Conservation (phyloP, 176 grass and related monocot species). For the Zea mays region DNA sequence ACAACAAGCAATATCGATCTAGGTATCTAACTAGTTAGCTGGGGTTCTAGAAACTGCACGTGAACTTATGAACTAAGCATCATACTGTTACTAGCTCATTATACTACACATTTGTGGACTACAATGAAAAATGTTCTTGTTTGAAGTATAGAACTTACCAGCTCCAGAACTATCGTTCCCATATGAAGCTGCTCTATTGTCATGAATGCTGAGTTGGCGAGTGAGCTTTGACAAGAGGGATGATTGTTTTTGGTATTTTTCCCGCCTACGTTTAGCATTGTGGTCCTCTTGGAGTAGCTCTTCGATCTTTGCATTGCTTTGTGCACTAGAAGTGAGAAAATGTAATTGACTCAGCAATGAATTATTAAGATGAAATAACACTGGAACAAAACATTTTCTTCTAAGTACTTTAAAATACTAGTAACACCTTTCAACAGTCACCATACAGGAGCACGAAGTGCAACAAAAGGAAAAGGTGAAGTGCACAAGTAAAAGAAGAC, state of each 20-base stretch:
- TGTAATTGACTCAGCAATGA: constrained; percentile 23
- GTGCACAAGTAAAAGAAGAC: constrained; percentile 28
- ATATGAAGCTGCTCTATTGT: constrained; percentile 76
- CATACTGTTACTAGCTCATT: neutral
- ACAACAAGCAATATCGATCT: neutral
- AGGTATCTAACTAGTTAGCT: neutral
- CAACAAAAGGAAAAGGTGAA: neutral
- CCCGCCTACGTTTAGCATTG: constrained; percentile 76
- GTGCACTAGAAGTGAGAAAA: constrained; percentile 49
- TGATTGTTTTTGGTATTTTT: constrained; percentile 83
- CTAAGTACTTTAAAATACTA: neutral
- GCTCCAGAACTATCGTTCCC: constrained; percentile 54
- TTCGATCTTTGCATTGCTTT: constrained; percentile 83
- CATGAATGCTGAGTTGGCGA: constrained; percentile 87
- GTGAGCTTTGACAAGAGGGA: constrained; percentile 90
- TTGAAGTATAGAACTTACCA: constrained; percentile 46
- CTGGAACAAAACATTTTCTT: constrained; percentile 10
- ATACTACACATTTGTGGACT: constrained; percentile 11
- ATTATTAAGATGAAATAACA: neutral
- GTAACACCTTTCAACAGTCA: neutral
- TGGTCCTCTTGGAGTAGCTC: constrained; percentile 93
- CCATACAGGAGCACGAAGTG: neutral
- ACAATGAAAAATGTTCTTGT: neutral
- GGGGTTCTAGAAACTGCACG: constrained; percentile 10
- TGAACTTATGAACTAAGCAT: neutral